phyloP scores from a whole-genome alignment of 163 green algal species.

The Scenedesmus sp. region DNA sequence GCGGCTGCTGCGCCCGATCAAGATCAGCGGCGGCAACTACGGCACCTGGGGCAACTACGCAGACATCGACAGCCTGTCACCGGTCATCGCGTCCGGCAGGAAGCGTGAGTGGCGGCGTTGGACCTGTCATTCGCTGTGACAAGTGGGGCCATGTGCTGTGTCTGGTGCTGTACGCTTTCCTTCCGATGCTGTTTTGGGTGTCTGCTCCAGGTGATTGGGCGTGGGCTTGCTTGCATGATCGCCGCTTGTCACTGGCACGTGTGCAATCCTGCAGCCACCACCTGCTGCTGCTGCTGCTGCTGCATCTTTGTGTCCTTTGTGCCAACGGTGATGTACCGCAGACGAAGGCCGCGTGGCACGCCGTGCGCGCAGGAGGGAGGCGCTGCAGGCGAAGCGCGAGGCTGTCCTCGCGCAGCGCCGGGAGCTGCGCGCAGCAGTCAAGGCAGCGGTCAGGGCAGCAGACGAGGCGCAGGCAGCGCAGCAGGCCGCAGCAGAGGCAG shows the following conservation, averaged over 20 bases:
- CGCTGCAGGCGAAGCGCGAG: constrained; percentile 59
- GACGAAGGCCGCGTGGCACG: constrained; percentile 65
- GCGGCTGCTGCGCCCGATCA: constrained; percentile 84
- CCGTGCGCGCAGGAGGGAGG: constrained; percentile 62
- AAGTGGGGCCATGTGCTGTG: no score
- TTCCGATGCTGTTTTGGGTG: no score
- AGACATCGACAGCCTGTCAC: constrained; percentile 39
- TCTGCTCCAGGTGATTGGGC: no score
- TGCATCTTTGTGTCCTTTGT: not conserved
- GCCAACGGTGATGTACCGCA: not conserved
- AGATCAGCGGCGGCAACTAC: constrained; percentile 76
- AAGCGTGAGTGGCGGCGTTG: constrained; percentile 47
- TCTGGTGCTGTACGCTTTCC: no score
- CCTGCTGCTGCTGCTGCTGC: constrained; percentile 1
- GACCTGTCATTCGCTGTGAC: no score
- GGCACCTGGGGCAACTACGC: constrained; percentile 70
- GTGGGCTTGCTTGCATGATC: not conserved
- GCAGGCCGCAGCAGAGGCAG: not conserved
- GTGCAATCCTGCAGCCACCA: no score
- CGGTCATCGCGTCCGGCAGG: constrained; percentile 50
- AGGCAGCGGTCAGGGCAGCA: constrained; percentile 41
- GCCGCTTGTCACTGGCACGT: not conserved
- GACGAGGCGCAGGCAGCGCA: not conserved
- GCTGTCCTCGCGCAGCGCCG: constrained; percentile 24
- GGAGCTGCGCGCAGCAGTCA: constrained; percentile 24